A percentile compares a stretch with the other conserved stretches of the same genome.
Evolutionary conservation across 805 yeast genomes (phyloP).

Genomic region (Saturnispora galanensis): DNA sequence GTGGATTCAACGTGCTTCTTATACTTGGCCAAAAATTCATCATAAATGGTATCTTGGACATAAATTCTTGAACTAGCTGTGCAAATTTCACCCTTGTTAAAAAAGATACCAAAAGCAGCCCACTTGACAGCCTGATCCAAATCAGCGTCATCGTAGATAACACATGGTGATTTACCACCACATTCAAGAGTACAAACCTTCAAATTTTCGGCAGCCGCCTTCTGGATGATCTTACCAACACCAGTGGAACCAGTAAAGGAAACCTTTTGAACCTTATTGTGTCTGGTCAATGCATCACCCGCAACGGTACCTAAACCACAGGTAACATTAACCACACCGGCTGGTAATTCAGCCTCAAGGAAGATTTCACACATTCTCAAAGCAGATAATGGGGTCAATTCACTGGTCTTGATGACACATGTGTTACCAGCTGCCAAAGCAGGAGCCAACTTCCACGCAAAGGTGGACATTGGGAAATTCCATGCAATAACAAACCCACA

Average conservation of each 20-base stretch:
- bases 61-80: slow-evolving; percentile 90
- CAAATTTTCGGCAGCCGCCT: slow-evolving; percentile 77
- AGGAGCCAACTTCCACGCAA: slow-evolving; percentile 62
- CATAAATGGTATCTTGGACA: slow-evolving; percentile 79
- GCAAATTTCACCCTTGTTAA: slow-evolving; percentile 93
- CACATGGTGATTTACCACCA: slow-evolving; percentile 94
- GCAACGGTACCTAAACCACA: slow-evolving; percentile 54
- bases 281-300: slow-evolving; percentile 50
- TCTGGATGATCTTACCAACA: slow-evolving; percentile 73
- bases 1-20: slow-evolving; percentile 39
- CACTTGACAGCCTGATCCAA: slow-evolving; percentile 64
- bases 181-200: slow-evolving; percentile 90
- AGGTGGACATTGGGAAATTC: slow-evolving; percentile 64
- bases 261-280: slow-evolving; percentile 49
- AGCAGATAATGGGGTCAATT: slow-evolving; percentile 59
- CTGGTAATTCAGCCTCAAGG: slow-evolving; percentile 52
- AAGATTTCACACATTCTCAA: slow-evolving; percentile 43
- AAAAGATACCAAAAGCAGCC: slow-evolving; percentile 76
- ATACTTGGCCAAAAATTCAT: slow-evolving; percentile 57
- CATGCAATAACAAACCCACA: slow-evolving; percentile 67
- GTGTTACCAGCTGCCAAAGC: slow-evolving; percentile 61
- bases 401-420: slow-evolving; percentile 54
- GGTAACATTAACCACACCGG: slow-evolving; percentile 53
- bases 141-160: slow-evolving; percentile 80
- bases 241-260: slow-evolving; percentile 65